Base-by-base conservation (phyloP, 345 rosid species). In the Syzygium jambos region DNA sequence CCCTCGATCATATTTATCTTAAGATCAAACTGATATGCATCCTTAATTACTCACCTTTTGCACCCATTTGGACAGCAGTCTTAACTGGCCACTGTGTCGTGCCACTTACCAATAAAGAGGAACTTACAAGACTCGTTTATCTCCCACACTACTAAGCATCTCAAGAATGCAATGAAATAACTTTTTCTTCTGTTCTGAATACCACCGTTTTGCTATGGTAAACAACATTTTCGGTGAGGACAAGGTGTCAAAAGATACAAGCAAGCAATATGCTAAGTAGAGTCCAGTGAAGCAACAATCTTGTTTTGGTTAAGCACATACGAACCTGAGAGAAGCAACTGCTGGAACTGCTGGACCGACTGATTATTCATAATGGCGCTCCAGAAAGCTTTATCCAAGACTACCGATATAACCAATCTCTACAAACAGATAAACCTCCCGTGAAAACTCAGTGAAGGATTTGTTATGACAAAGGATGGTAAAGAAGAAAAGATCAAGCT, bases 381-480 rank as follows among this genome's bases (percentile, higher is more conserved):
- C 95, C 96, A 92, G 41, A 94, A 52, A 87, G 91, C 91, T 85
- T 90, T 90, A 82, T 94, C 95, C 57, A 91, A 89, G 65, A 92
- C 29, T 57, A 93, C 41, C 9, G 94, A 92, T 85, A 90, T 84
- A 55, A 92, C 92, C 92, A 93, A 65, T 87, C 90, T 91, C 94
- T 93, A 57, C 87, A 87, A 54, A 51, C 43, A 41, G 51, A 85
- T 7, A 17, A 21, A 17, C 41, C 41, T 51, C 59, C 25, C 8
- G 7, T 51, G n/a, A 19, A 52, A n/a, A 30, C 80, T 19, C 23
- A 7, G 80, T 34, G 38, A 38, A 73, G 80, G 80, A 73, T 19
- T 73, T 73, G 49, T 73, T 73, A 73, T 4, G 27, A 73, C 49
- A 34, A 38, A 73, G 49, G 49, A 73, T 3, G 27, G 21, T 5